Evolutionary conservation across 495 filamentous ascomycete genomes (phyloP).

Genomic region (Sabuloglossum arenarium): DNA sequence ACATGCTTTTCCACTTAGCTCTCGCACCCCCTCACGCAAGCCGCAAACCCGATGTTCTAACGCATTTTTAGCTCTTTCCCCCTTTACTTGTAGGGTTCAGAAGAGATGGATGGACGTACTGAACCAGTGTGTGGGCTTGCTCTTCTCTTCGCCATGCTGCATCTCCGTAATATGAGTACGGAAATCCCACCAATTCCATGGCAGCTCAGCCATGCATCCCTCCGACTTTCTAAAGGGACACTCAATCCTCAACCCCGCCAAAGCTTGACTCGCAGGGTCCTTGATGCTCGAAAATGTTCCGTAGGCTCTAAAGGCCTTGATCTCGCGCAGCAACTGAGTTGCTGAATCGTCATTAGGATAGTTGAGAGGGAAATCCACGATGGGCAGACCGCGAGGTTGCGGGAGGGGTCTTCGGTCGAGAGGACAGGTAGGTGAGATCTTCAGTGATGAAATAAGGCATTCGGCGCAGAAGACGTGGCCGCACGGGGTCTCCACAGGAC

Average conservation of each 20-base stretch:
- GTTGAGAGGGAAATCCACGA: background rate
- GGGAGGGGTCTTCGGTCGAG: background rate
- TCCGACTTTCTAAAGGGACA: background rate
- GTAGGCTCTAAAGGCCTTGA: background rate
- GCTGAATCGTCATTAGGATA: background rate
- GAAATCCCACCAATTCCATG: background rate
- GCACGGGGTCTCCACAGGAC: background rate
- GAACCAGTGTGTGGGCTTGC: background rate
- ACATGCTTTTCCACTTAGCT: background rate
- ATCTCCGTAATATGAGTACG: background rate
- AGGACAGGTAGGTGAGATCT: background rate
- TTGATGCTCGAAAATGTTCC: background rate
- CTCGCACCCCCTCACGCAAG: background rate
- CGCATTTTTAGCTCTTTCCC: background rate
- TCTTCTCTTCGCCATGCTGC: background rate
- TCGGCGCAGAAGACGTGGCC: background rate
- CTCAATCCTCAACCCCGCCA: background rate
- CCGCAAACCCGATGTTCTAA: background rate
- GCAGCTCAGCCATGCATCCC: background rate
- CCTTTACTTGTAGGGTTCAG: background rate
- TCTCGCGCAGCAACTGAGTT: background rate
- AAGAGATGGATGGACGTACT: background rate
- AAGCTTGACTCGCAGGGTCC: background rate
- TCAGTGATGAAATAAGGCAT: background rate
- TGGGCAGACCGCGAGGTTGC: background rate